These are phyloP conservation scores for Solanum stenotomum DNA, from an alignment of 257 asterid species.

Conservation along the genomic window DNA sequence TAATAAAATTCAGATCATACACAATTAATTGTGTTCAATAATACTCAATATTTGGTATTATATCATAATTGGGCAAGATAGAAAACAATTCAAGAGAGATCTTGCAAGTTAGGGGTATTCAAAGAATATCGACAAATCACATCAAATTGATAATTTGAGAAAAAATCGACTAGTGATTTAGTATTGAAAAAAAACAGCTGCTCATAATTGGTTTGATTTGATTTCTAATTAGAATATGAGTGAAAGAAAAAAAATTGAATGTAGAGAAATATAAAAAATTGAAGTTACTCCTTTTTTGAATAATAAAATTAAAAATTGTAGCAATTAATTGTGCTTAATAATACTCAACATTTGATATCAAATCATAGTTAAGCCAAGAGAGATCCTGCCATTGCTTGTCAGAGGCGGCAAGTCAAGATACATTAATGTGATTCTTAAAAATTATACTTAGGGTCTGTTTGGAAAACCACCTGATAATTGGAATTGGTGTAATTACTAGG, in stretches of 20 bases:
- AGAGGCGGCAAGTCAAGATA: not conserved
- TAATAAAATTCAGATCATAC: not conserved
- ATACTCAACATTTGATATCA: not conserved
- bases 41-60: not conserved
- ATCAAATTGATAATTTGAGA: not conserved
- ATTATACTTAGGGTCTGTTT: no score
- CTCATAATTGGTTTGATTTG: not conserved
- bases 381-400: not conserved
- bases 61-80: not conserved
- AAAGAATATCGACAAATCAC: not conserved
- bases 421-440: no score
- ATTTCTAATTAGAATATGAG: not conserved
- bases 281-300: not conserved
- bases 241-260: not conserved
- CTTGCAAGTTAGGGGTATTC: not conserved
- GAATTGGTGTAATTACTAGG: no score
- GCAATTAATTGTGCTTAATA: not conserved
- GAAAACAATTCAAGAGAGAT: no score
- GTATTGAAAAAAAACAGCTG: no score
- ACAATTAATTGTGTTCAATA: not conserved
- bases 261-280: not conserved
- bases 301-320: no score
- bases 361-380: not conserved
- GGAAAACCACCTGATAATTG: no score
- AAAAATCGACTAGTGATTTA: no score